Conservation (phyloP, 2,329 filamentous ascomycete genomes). For the Westerdykella sp. region DNA sequence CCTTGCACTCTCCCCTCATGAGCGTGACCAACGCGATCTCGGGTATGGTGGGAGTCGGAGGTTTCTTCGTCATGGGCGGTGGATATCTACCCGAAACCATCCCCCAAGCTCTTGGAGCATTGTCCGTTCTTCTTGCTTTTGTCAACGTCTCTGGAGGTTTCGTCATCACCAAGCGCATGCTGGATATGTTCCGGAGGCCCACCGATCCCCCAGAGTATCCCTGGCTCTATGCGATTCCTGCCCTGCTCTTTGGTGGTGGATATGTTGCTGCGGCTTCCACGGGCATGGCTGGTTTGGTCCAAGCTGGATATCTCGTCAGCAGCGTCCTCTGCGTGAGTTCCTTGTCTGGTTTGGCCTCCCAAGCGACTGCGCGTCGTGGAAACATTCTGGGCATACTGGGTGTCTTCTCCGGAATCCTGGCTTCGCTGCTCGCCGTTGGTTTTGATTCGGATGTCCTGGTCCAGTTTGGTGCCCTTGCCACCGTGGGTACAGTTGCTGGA, state of each 20-base stretch:
- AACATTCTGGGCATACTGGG: slow-evolving; percentile 84
- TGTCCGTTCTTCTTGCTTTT: slow-evolving; percentile 77
- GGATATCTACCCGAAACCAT: slow-evolving; percentile 58
- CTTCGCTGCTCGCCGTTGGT: slow-evolving; percentile 73
- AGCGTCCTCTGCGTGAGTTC: slow-evolving; percentile 77
- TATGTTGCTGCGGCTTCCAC: slow-evolving; percentile 74
- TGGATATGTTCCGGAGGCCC: slow-evolving; percentile 60
- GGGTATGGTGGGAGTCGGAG: slow-evolving; percentile 80
- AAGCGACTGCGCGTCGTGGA: slow-evolving; percentile 74
- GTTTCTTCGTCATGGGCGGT: slow-evolving; percentile 82
- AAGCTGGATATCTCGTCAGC: slow-evolving; percentile 81
- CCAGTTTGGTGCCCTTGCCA: slow-evolving; percentile 73
- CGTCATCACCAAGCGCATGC: slow-evolving; percentile 86
- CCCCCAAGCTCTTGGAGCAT: slow-evolving; percentile 68
- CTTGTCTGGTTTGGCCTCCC: slow-evolving; percentile 72
- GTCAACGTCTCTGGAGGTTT: slow-evolving; percentile 87
- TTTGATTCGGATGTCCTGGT: slow-evolving; percentile 72
- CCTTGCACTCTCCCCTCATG: slow-evolving; percentile 84
- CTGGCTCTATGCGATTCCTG: slow-evolving; percentile 78
- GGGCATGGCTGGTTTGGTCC: slow-evolving; percentile 75
- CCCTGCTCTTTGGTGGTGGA: slow-evolving; percentile 69
- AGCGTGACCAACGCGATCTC: slow-evolving; percentile 91
- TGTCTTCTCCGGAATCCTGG: slow-evolving; percentile 74
- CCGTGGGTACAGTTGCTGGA: slow-evolving; percentile 62
- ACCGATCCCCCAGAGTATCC: slow-evolving; percentile 85